phyloP scores from a whole-genome alignment of 2,329 filamentous ascomycete species.

The Cryphonectria carpinicola region DNA sequence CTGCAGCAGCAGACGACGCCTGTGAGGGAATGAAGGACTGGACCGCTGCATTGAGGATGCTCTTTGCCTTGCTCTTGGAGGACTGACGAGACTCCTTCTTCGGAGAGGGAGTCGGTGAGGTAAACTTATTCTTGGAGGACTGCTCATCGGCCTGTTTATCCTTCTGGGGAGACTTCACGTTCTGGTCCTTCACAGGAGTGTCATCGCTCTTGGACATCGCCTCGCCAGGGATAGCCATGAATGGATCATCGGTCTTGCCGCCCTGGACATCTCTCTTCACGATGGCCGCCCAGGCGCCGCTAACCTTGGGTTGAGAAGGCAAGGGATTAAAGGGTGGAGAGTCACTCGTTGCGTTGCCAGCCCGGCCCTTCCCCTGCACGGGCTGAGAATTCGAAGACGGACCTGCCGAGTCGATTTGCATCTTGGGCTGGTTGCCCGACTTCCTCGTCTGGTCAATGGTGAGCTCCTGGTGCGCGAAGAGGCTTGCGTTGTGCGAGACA shows the following conservation, averaged over 20 bases:
- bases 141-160: not conserved
- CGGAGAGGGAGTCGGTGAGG: constrained; percentile 21
- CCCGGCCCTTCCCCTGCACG: constrained; percentile 10
- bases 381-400: not conserved
- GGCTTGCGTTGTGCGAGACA: constrained; percentile 14
- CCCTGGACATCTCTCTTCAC: not conserved
- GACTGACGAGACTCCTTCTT: constrained; percentile 13
- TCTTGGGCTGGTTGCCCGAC: not conserved
- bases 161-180: constrained; percentile 17
- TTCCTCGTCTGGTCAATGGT: constrained; percentile 25
- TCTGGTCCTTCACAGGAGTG: constrained; percentile 10
- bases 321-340: constrained; percentile 22
- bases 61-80: not conserved
- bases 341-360: constrained; percentile 10
- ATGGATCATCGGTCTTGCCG: constrained; percentile 18
- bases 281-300: constrained; percentile 14
- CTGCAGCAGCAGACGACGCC: not conserved
- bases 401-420: not conserved
- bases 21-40: constrained; percentile 28
- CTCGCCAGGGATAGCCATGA: not conserved
- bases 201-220: not conserved
- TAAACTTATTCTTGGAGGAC: not conserved
- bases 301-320: constrained; percentile 9
- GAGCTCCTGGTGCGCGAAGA: constrained; percentile 24
- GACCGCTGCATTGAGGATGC: constrained; percentile 30